Evolutionary conservation across 139 green algal species (phyloP).

Genomic region (Eudorina sp.): DNA sequence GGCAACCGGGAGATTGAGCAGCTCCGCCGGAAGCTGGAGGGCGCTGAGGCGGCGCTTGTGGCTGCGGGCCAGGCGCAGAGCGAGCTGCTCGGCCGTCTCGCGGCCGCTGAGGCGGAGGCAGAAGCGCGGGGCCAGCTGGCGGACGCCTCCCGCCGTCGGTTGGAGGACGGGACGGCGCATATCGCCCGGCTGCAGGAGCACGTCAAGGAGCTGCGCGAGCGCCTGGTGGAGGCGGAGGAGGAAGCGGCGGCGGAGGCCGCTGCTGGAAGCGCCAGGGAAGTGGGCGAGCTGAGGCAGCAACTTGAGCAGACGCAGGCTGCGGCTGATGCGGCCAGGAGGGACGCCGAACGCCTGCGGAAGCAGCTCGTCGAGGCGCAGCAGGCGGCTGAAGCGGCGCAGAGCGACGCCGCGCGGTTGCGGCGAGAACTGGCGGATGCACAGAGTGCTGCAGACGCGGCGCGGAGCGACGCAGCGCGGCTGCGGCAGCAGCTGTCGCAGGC

Average conservation of each 20-base stretch:
- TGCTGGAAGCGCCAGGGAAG: not conserved
- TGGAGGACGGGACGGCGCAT: not conserved
- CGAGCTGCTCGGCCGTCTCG: not conserved
- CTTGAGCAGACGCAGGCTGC: not conserved
- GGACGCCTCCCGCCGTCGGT: not conserved
- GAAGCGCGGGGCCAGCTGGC: not conserved
- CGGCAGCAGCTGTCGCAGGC: too few species aligned
- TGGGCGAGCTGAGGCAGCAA: not conserved
- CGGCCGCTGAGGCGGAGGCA: not conserved
- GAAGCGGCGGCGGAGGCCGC: not conserved
- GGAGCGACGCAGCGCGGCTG: too few species aligned
- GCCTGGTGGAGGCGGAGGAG: not conserved
- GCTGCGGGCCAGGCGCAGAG: not conserved
- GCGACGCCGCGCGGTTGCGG: not conserved
- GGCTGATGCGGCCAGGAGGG: not conserved
- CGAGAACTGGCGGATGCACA: not conserved
- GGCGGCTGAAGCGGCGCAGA: too few species aligned
- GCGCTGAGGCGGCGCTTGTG: not conserved
- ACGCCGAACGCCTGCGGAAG: not conserved
- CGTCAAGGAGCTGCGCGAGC: not conserved
- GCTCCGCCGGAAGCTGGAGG: not conserved
- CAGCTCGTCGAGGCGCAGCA: too few species aligned
- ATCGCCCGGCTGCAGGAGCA: not conserved
- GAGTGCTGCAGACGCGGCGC: not conserved
- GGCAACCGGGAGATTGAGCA: not conserved